Evolutionary conservation across 148 eudicot genomes (phyloP).

Genomic region (Rhododendron henanense): DNA sequence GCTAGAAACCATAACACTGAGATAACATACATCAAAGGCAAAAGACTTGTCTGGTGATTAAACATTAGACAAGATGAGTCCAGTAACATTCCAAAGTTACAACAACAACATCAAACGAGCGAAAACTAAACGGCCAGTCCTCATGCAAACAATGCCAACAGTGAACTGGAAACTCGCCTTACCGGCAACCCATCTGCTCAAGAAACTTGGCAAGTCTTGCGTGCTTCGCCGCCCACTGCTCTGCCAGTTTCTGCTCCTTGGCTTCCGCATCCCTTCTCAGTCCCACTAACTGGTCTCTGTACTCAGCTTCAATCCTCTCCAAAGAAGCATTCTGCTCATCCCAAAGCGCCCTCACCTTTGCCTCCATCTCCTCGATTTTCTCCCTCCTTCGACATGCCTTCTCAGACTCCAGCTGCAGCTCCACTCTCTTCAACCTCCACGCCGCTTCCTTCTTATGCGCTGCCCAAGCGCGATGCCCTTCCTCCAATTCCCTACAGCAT

Average conservation of each 20-base stretch:
- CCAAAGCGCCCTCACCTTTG: slow-evolving; percentile 61
- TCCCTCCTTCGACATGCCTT: slow-evolving; percentile 62
- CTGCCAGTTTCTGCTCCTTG: slow-evolving; percentile 84
- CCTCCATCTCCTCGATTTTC: slow-evolving; percentile 67
- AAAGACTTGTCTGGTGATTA: background rate
- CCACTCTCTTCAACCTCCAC: slow-evolving; percentile 79
- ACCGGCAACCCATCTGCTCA: slow-evolving; percentile 65
- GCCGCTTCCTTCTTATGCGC: slow-evolving; percentile 85
- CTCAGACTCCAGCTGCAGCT: slow-evolving; percentile 80
- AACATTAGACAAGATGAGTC: background rate
- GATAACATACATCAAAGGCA: background rate
- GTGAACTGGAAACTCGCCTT: slow-evolving; percentile 13
- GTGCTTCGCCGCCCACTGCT: slow-evolving; percentile 87
- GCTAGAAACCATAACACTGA: background rate
- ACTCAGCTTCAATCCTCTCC: slow-evolving; percentile 81
- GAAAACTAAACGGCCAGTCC: background rate
- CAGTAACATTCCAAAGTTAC: background rate
- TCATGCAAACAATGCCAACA: background rate
- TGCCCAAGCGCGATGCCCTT: slow-evolving; percentile 69
- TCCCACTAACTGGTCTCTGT: slow-evolving; percentile 62
- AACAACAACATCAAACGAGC: background rate
- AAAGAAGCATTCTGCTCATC: slow-evolving; percentile 56
- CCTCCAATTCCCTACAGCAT: slow-evolving; percentile 73
- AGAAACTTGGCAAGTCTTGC: slow-evolving; percentile 51
- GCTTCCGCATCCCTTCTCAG: slow-evolving; percentile 80